Base-by-base conservation (phyloP, 331 rosid genomes). In the Pyrus hybrid region DNA sequence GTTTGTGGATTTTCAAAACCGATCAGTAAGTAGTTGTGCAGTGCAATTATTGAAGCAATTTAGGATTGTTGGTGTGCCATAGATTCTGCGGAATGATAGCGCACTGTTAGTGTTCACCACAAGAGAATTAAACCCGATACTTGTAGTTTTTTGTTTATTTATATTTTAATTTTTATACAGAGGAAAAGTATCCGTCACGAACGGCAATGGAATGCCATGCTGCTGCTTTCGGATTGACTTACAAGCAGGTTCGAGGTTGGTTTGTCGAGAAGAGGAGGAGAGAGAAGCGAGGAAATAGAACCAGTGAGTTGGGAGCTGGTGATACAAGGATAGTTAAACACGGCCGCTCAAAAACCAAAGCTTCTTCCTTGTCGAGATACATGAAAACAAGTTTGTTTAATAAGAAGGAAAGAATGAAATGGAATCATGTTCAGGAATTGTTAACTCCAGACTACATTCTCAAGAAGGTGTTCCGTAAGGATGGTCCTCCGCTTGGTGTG, bases 401-500 rank as follows among this genome's bases (percentile, higher is more conserved):
- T 3, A 51, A 51, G 57, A 51, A 51, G 21, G 57, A 51, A 6
- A 51, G 60, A 70, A 82, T 71, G n/a, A 86, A 67, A 32, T 82
- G 62, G 1, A 74, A 79, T 25, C 47, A 79, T 72, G 23, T 81
- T 76, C 91, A 86, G 82, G 77, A 82, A 67, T 73, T 85, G 69
- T 77, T 79, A 21, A 72, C 86, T 49, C 22, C 82, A 0, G 83
- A 89, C 26, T 65, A 81, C 83, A 76, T 83, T 81, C 80, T 82
- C 4, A 75, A 26, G 83, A 89, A 73, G 53, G 81, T 88, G 28
- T 82, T 90, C 58, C 80, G 87, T 32, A 90, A 85, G 67, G 96
- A 84, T 75, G 93, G 93, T 26, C 97, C 98, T 83, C 69, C 88
- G 0, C 82, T 89, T n/a, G 92, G 89, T 63, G 77, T 61, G n/a